These are phyloP conservation scores for Paecilomyces niveus DNA, from an alignment of 2,329 filamentous ascomycete genomes.

Conservation along the genomic window DNA sequence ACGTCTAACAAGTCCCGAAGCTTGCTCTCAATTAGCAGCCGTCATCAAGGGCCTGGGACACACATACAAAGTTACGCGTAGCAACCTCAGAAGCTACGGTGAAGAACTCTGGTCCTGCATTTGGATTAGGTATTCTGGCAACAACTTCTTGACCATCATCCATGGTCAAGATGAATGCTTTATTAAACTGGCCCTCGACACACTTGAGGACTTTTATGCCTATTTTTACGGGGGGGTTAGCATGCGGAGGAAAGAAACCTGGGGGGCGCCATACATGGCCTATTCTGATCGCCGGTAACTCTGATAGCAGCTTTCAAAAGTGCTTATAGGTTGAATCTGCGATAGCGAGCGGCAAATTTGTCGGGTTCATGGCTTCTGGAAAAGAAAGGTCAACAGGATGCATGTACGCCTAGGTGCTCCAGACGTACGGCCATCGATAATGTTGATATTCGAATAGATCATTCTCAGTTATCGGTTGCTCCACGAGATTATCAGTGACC, in stretches of 20 bases:
- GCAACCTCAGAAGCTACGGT: slow-evolving; percentile 18
- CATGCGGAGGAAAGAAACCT: not conserved
- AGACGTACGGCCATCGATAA: slow-evolving; percentile 2
- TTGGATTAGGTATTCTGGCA: slow-evolving; percentile 12
- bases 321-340: slow-evolving; percentile 17
- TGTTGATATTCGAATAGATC: slow-evolving; percentile 20
- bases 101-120: slow-evolving; percentile 12
- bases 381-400: too few species aligned
- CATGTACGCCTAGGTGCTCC: too few species aligned
- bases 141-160: slow-evolving; percentile 12
- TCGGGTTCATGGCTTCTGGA: slow-evolving; percentile 13
- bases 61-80: slow-evolving; percentile 15
- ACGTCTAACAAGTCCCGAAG: slow-evolving; percentile 13
- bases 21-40: slow-evolving; percentile 3
- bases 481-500: slow-evolving; percentile 1
- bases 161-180: slow-evolving; percentile 18
- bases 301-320: slow-evolving; percentile 13
- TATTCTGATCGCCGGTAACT: not conserved
- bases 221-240: slow-evolving; percentile 1
- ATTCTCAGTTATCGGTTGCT: slow-evolving; percentile 11
- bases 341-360: slow-evolving; percentile 19
- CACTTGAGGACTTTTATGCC: slow-evolving; percentile 15
- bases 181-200: slow-evolving; percentile 19
- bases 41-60: not conserved
- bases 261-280: not conserved